A percentile compares a stretch with the other conserved stretches of the same genome.
phyloP scores from a whole-genome alignment of 2,329 filamentous ascomycete genomes.

The Alternaria incomplexa region DNA sequence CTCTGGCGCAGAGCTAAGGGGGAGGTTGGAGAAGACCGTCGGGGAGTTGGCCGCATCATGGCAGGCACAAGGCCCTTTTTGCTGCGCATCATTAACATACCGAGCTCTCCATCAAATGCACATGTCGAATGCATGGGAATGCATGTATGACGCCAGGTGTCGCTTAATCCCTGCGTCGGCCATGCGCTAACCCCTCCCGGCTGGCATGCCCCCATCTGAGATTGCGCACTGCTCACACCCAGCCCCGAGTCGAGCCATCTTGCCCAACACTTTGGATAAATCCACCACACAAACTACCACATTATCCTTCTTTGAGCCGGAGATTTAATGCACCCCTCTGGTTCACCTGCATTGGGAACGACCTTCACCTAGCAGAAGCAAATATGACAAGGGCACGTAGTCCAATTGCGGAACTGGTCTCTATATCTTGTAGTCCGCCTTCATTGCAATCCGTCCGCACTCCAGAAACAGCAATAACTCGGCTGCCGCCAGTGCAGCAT shows the following conservation, averaged over 20 bases:
- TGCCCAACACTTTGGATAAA: constrained; percentile 6
- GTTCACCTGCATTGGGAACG: not conserved
- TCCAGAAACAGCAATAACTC: not conserved
- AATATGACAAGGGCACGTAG: not conserved
- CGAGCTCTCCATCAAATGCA: not conserved
- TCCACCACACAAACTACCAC: not conserved
- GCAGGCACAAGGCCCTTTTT: constrained; percentile 3
- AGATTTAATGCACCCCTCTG: not conserved
- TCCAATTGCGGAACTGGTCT: not conserved
- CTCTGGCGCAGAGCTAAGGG: not conserved
- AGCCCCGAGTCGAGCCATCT: constrained; percentile 2
- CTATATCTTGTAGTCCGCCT: constrained; percentile 6
- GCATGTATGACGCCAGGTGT: constrained; percentile 17
- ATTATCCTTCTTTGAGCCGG: not conserved
- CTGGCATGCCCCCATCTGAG: not conserved
- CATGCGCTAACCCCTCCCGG: not conserved
- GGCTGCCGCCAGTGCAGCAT: constrained; percentile 28
- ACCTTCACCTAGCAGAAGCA: not conserved
- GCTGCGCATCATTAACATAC: constrained; percentile 6
- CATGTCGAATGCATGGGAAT: constrained; percentile 8
- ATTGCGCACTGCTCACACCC: constrained; percentile 1
- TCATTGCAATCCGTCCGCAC: not conserved
- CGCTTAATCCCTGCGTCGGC: constrained; percentile 5
- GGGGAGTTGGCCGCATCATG: not conserved
- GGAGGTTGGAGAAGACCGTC: not conserved